A percentile compares a stretch with the other conserved stretches of the same genome.
phyloP scores from a whole-genome alignment of 2,329 filamentous ascomycete genomes.

The Colletotrichum sp. region DNA sequence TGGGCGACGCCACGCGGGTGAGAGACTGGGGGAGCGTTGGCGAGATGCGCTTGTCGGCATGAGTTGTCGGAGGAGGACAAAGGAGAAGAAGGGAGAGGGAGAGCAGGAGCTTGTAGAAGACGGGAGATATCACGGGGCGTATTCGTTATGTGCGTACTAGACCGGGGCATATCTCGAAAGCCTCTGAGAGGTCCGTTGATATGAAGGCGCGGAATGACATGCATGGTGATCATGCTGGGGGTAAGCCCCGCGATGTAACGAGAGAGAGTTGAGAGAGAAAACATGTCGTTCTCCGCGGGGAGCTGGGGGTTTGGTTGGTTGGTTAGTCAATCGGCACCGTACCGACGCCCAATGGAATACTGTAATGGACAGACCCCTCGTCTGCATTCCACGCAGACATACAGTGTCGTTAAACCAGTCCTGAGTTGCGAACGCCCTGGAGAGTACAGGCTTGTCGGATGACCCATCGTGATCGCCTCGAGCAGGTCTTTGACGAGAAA shows the following conservation, averaged over 20 bases:
- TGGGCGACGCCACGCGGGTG: conserved; percentile 10
- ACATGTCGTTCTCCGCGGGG: neutral
- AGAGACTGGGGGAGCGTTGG: neutral
- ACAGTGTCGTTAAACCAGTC: neutral
- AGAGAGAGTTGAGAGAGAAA: neutral
- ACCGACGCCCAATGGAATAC: neutral
- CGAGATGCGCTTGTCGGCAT: neutral
- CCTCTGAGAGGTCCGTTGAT: neutral
- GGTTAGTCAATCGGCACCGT: neutral
- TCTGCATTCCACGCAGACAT: neutral
- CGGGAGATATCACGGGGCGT: neutral
- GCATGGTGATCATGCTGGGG: conserved; percentile 5
- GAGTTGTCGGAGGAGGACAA: neutral
- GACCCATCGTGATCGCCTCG: neutral
- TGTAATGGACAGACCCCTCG: neutral
- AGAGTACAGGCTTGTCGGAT: conserved; percentile 17
- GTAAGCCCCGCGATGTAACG: conserved; percentile 1
- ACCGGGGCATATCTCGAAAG: neutral
- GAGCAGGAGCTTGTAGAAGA: neutral
- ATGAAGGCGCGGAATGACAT: neutral
- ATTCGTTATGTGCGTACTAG: neutral
- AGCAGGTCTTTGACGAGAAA: neutral
- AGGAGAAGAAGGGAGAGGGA: neutral
- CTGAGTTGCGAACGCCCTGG: neutral
- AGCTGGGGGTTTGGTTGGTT: neutral